phyloP scores from a whole-genome alignment of 345 rosid species.

The Citropsis articulata region DNA sequence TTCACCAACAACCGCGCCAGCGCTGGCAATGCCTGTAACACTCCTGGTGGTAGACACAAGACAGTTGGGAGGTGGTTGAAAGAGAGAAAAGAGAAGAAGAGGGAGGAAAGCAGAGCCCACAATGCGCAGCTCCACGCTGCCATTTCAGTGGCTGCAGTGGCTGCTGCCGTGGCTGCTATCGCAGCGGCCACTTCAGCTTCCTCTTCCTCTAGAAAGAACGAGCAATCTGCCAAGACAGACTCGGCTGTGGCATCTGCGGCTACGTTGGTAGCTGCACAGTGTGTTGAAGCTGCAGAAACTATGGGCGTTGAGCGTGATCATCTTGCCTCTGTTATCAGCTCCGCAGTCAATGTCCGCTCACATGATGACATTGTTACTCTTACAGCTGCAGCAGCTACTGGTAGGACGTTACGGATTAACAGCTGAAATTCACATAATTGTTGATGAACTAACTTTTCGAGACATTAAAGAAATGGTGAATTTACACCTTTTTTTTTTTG shows the following conservation, averaged over 20 bases:
- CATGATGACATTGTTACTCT: constrained; percentile 82
- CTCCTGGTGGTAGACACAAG: constrained; percentile 68
- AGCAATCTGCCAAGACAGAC: constrained; percentile 64
- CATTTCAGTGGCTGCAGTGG: constrained; percentile 86
- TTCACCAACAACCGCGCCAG: constrained; percentile 56
- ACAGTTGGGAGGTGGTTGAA: constrained; percentile 96
- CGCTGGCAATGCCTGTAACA: constrained; percentile 42
- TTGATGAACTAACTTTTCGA: no score
- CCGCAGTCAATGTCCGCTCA: constrained; percentile 85
- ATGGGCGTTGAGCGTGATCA: constrained; percentile 89
- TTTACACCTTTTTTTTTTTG: neutral
- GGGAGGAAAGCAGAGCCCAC: constrained; percentile 82
- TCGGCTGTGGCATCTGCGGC: constrained; percentile 94
- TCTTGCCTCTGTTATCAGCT: constrained; percentile 77
- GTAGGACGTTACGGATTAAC: constrained; percentile 26
- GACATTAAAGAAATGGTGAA: neutral
- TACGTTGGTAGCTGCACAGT: constrained; percentile 94
- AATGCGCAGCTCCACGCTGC: constrained; percentile 93
- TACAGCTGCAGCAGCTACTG: constrained; percentile 97
- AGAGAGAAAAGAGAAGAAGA: constrained; percentile 91
- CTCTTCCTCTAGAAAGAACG: constrained; percentile 55
- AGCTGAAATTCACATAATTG: no score
- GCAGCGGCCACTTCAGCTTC: constrained; percentile 77
- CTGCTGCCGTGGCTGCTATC: constrained; percentile 85
- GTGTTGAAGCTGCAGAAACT: constrained; percentile 88